Evolutionary conservation across 2,329 filamentous ascomycete genomes (phyloP), one percentile per base, ranked within the genome.

Genomic region (Paecilomyces niveus): DNA sequence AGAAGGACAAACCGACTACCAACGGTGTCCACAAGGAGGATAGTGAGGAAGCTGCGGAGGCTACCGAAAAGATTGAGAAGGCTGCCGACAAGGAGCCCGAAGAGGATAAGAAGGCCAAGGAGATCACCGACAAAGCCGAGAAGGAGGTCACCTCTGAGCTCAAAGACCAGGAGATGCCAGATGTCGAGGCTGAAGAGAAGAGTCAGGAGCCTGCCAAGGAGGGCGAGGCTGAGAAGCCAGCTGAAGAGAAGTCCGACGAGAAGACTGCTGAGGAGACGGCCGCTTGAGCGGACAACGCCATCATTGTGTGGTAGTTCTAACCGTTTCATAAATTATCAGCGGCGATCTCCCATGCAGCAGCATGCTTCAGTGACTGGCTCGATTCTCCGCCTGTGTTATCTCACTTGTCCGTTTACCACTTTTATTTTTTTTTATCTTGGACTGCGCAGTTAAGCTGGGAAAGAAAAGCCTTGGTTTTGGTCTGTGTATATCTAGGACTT

Each of bases 1-100:
- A 65, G 58, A 59, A 72, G 78, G 81, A 59, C 29, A 73, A 81
- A 67, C 70, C 74, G 15, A 72, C 72, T 50, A 69, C 74, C n/a
- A 78, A 79, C 51, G 76, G 76, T 21, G 67, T 74, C 39, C 65
- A 72, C 55, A 75, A 76, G 61, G 72, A 74, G 45, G 69, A 71
- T 2, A 29, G 26, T 5, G 64, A 68, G 29, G 54, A 35, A 70
- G 69, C 29, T 64, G 65, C 2, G 69, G 67, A 11, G 68, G 70
- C 8, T 67, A 73, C 65, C 13, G 70, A 52, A 9, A 52, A 69
- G 61, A 56, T 64, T 8, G 71, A 72, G 50, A 67, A 54, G 56
- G 65, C 63, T 11, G 68, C 70, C 54, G 67, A 68, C 22, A 70
- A 74, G 59, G 73, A 73, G n/a, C 57, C 58, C 54, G 69, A 71